Base-by-base conservation (phyloP, 495 filamentous ascomycete genomes). In the Cercophora samala region DNA sequence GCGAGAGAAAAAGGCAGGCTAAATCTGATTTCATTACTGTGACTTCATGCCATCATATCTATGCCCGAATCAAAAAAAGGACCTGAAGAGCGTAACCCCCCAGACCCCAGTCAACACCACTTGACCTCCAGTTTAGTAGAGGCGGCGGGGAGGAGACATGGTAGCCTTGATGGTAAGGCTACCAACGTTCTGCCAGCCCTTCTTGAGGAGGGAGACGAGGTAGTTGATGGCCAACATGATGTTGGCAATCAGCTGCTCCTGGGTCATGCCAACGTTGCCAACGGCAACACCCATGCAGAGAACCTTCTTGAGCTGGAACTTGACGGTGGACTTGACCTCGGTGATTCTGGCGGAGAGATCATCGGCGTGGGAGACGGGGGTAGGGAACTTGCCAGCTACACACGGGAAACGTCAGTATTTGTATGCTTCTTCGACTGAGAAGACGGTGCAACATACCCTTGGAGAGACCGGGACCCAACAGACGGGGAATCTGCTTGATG, bases 261-360 rank as follows among this genome's bases (percentile, higher is more conserved):
- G 86, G 69, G 87, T 90, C 95, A 99, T 98, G 73, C 89, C 92
- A 69, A 99, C 96, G 81, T 99, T 96, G 75, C 95, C 95, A 72
- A 99, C 91, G 72, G 95, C 95, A 74, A 98, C 95, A 88, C 96
- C 95, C 83, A 99, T 91, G 86, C 95, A 99, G 69, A 99, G 87
- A 75, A 99, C 95, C 90, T 99, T 99, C 91, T 98, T 99, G 72
- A 99, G 87, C 86, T 99, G 95, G 88, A 99, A 99, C 88, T 99
- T 99, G 87, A 99, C 97, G 76, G 96, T 99, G 68, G 93, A 95
- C 90, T 97, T 97, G 87, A 99, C 95, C 78, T 99, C 95, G 84
- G 80, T 96, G 83, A 97, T 91, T 89, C 97, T 97, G 85, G 81
- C 85, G 80, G 82, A 85, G 71, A 99, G 88, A 76, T 98, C 95